phyloP scores from a whole-genome alignment of 1,284 basidiomycete species.

The Ustilago bromivora region DNA sequence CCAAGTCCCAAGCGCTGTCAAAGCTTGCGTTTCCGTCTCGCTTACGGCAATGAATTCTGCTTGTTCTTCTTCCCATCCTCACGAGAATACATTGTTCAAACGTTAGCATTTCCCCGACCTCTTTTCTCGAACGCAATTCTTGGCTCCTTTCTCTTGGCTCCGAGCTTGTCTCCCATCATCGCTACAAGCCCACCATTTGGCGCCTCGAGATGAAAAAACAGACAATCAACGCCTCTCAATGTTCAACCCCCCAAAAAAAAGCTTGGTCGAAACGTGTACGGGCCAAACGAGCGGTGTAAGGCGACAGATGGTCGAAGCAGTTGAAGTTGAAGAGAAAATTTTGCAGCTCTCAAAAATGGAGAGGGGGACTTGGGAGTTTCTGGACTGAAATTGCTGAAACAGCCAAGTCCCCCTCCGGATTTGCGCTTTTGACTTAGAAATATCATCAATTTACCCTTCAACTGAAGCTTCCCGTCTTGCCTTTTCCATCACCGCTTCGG shows the following conservation, averaged over 20 bases:
- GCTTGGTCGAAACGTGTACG: too few relatives aligned
- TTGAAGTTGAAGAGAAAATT: too few relatives aligned
- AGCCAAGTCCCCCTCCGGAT: too few relatives aligned
- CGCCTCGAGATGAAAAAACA: too few relatives aligned
- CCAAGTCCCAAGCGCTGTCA: background rate
- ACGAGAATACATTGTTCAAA: background rate
- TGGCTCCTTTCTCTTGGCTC: background rate
- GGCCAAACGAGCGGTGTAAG: background rate
- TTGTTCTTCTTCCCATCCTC: background rate
- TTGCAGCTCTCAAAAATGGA: too few relatives aligned
- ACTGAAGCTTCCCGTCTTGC: too few relatives aligned
- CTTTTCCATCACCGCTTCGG: background rate
- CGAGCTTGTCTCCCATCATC: background rate
- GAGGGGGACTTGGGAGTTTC: too few relatives aligned
- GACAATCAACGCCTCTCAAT: too few relatives aligned
- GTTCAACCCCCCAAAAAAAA: too few relatives aligned
- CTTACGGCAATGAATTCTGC: background rate
- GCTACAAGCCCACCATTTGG: background rate
- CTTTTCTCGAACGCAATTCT: background rate
- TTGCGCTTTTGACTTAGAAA: too few relatives aligned
- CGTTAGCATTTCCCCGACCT: background rate
- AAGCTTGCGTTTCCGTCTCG: background rate
- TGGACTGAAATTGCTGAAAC: too few relatives aligned
- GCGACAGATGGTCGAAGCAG: background rate
- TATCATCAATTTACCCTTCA: too few relatives aligned